A percentile compares a stretch with the other conserved stretches of the same genome.
Conservation (phyloP, 108 stramenopile genomes). For the Conticribra guillardii region DNA sequence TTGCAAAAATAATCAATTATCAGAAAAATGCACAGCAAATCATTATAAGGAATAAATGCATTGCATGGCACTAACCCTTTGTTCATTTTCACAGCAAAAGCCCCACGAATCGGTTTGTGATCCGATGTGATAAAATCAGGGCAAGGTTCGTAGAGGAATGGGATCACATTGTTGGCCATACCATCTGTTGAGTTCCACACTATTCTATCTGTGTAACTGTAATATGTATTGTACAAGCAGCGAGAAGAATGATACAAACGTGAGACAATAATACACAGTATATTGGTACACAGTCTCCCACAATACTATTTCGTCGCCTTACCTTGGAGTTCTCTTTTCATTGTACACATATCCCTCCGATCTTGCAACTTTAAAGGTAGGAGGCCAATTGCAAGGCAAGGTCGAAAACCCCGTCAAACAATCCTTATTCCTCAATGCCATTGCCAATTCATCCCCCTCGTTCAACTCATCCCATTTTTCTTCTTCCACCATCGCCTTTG, state of each 20-base stretch:
- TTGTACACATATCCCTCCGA: constrained; percentile 60
- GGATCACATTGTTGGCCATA: constrained; percentile 47
- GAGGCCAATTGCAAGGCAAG: constrained; percentile 59
- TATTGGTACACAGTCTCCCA: neutral
- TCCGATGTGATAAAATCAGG: constrained; percentile 73
- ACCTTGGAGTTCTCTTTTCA: constrained; percentile 66
- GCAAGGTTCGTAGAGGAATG: constrained; percentile 65
- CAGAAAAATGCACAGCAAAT: neutral
- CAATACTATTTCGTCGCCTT: neutral
- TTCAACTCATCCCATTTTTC: constrained; percentile 49
- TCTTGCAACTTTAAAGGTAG: constrained; percentile 66
- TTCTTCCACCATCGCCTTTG: constrained; percentile 34
- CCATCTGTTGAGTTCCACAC: constrained; percentile 69
- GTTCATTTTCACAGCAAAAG: constrained; percentile 60
- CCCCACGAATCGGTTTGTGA: constrained; percentile 87
- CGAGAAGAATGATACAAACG: too few relatives aligned
- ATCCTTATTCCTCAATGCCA: constrained; percentile 48
- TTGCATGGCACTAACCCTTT: constrained; percentile 32
- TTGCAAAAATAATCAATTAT: neutral
- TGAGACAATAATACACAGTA: too few relatives aligned
- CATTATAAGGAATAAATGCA: neutral
- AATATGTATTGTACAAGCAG: neutral
- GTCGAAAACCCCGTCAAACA: constrained; percentile 55
- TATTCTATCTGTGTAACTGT: constrained; percentile 73
- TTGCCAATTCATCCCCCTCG: constrained; percentile 46